phyloP scores from a whole-genome alignment of 2,329 filamentous ascomycete genomes.

The Calonectria hawksworthii region DNA sequence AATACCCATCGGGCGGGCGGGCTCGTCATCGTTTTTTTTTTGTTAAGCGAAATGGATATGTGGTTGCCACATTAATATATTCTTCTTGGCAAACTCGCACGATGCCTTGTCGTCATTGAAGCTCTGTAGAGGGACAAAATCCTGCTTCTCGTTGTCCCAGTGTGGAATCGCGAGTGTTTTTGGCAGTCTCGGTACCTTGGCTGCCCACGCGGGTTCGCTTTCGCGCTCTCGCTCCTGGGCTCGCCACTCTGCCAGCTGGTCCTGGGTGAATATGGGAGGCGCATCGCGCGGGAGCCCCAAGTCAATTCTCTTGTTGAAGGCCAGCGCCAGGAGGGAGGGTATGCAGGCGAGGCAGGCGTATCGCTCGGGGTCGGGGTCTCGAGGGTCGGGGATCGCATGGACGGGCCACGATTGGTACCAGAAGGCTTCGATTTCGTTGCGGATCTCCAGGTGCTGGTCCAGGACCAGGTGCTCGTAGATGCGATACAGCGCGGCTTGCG shows the following conservation, averaged over 20 bases:
- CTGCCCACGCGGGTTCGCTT: conserved; percentile 26
- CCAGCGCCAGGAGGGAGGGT: conserved; percentile 27
- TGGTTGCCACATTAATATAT: conserved; percentile 34
- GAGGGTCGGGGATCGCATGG: conserved; percentile 34
- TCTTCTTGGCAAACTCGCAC: conserved; percentile 29
- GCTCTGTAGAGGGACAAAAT: conserved; percentile 25
- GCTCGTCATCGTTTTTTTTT: background rate
- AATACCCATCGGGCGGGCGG: background rate
- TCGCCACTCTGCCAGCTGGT: conserved; percentile 36
- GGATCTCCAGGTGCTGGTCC: conserved; percentile 33
- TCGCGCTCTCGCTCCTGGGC: conserved; percentile 30
- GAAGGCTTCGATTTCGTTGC: conserved; percentile 37
- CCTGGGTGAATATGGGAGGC: conserved; percentile 30
- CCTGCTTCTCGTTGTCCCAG: conserved; percentile 28
- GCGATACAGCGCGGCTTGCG: conserved; percentile 33
- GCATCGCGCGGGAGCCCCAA: conserved; percentile 35
- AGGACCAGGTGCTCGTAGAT: conserved; percentile 36
- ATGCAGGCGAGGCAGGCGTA: conserved; percentile 41
- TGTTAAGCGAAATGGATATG: conserved; percentile 31
- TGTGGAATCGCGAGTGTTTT: conserved; percentile 29
- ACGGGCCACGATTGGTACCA: conserved; percentile 36
- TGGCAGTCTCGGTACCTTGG: conserved; percentile 21
- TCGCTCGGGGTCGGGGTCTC: conserved; percentile 35
- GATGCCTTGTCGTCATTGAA: conserved; percentile 22
- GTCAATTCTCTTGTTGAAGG: conserved; percentile 35